phyloP scores from a whole-genome alignment of 441 rosid species.

The Lepidium campestre region DNA sequence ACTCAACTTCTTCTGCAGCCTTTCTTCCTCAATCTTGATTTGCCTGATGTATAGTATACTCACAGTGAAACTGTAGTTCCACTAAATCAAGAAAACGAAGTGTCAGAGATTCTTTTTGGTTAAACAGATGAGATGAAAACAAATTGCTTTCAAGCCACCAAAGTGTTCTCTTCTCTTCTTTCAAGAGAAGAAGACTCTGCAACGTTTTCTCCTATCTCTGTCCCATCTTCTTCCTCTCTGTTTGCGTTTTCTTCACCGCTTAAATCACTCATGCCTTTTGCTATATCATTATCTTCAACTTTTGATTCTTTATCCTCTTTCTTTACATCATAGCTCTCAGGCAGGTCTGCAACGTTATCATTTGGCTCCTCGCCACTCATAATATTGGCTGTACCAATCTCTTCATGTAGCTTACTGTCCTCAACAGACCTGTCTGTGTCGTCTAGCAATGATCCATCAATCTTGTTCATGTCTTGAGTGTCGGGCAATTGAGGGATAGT shows the following conservation, averaged over 20 bases:
- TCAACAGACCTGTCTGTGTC: conserved; percentile 12
- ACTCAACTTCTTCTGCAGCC: conserved; percentile 7
- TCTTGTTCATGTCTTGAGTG: conserved; percentile 29
- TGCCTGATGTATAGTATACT: background rate
- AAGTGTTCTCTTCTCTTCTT: conserved; percentile 26
- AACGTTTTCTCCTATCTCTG: conserved; percentile 18
- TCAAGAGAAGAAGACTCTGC: conserved; percentile 23
- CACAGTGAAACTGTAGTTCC: background rate
- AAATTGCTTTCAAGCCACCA: conserved; percentile 10
- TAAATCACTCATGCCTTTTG: conserved; percentile 3
- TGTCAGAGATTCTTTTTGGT: background rate
- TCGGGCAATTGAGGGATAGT: conserved; percentile 25
- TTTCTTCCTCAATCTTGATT: background rate
- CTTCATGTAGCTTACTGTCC: conserved; percentile 14
- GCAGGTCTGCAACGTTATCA: conserved; percentile 24
- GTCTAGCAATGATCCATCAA: conserved; percentile 29
- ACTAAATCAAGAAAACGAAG: background rate
- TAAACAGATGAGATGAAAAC: background rate
- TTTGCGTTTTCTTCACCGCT: conserved; percentile 14
- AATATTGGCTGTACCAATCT: conserved; percentile 8
- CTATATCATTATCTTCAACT: conserved; percentile 20
- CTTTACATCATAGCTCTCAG: conserved; percentile 31
- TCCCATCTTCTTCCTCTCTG: conserved; percentile 23
- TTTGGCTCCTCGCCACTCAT: conserved; percentile 26
- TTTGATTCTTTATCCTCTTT: conserved; percentile 36